Percentiles rank a stretch among this genome's conserved stretches.
Conservation (phyloP, 179 eudicot genomes). For the Beta lomatogona region DNA sequence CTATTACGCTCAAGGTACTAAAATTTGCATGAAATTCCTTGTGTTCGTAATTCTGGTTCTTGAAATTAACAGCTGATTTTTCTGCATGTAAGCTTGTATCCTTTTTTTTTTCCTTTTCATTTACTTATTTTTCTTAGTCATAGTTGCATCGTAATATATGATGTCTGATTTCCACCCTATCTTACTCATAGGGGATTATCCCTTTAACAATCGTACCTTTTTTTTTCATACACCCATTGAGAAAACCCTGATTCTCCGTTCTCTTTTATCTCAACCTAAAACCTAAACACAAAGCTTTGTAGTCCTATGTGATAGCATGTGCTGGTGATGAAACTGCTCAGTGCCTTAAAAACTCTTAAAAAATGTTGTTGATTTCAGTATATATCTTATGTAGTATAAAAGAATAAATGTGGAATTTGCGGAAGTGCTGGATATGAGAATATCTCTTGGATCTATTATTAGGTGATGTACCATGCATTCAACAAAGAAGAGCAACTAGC, state of each 20-base stretch:
- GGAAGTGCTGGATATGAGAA: background rate
- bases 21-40: background rate
- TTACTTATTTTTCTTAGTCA: background rate
- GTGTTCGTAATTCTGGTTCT: background rate
- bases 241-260: too few species aligned
- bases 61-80: background rate
- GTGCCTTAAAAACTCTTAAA: background rate
- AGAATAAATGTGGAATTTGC: background rate
- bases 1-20: conserved; percentile 68
- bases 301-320: background rate
- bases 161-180: too few species aligned
- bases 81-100: background rate
- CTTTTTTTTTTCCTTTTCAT: background rate
- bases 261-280: too few species aligned
- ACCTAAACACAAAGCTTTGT: too few species aligned
- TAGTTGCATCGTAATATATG: too few species aligned
- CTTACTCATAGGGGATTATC: too few species aligned
- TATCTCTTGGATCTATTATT: conserved; percentile 2
- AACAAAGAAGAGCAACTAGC: conserved; percentile 78
- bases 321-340: background rate
- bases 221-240: too few species aligned
- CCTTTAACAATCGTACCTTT: too few species aligned
- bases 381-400: background rate
- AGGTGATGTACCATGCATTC: conserved; percentile 76
- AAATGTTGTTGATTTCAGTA: background rate